phyloP scores from a whole-genome alignment of 2,329 filamentous ascomycete species.

The Coniochaeta sp. region DNA sequence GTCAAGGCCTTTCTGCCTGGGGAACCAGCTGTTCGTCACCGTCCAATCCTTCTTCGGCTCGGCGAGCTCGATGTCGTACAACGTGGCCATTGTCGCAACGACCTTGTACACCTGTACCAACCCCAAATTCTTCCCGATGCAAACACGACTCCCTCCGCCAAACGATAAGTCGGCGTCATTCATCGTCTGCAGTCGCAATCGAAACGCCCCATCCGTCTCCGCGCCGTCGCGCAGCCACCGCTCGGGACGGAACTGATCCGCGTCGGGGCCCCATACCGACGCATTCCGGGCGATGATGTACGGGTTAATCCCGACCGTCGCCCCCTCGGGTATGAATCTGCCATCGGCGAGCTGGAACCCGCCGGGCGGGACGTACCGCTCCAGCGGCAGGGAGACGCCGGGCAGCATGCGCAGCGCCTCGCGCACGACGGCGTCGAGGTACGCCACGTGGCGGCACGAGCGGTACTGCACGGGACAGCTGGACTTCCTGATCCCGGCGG shows the following conservation, averaged over 20 bases:
- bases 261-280: constrained; percentile 32
- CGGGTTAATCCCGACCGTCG: constrained; percentile 26
- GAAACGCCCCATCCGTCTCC: constrained; percentile 25
- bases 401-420: constrained; percentile 34
- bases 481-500: constrained; percentile 12
- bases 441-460: constrained; percentile 20
- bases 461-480: constrained; percentile 11
- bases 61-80: constrained; percentile 19
- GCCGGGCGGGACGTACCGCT: constrained; percentile 15
- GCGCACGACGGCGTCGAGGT: constrained; percentile 29
- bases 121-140: constrained; percentile 25
- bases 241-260: constrained; percentile 35
- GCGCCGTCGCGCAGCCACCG: constrained; percentile 30
- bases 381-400: constrained; percentile 20
- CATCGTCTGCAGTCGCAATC: constrained; percentile 24
- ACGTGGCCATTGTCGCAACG: constrained; percentile 35
- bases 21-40: neutral
- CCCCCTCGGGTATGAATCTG: constrained; percentile 10
- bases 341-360: constrained; percentile 14
- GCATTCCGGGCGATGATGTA: constrained; percentile 28
- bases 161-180: constrained; percentile 27
- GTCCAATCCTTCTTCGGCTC: constrained; percentile 2
- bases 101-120: constrained; percentile 26
- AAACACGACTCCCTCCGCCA: constrained; percentile 24
- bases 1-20: neutral